Base-by-base conservation (phyloP, 495 filamentous ascomycete species). In the Sporormia fimetaria region DNA sequence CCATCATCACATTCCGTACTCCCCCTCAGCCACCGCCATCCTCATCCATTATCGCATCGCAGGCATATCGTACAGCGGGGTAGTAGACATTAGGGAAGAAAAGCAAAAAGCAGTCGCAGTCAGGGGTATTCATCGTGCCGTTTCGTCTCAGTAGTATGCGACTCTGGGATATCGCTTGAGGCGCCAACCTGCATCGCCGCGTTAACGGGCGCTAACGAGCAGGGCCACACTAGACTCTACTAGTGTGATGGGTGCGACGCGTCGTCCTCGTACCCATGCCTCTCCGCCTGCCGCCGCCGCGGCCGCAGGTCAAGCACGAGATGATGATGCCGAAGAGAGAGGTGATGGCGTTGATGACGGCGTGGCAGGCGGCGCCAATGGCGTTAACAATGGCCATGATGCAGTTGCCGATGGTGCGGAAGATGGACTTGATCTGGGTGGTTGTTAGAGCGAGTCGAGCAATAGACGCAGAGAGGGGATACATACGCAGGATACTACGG, bases 401-500 rank as follows among this genome's bases (percentile, higher is more conserved):
- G 57, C 74, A 78, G 47, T 68, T 67, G 27, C 87, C 88, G 68
- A 96, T 88, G 48, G 86, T 74, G 51, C 69, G 81, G 72, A 90
- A 76, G 66, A 90, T 63, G 62, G 67, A 65, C 59, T 73, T 51
- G 62, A 96, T 78, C 88, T 96, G 57, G 52, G 21, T 31, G 33
- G 16, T 9, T 43, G 43, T 57, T 47, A 57, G 47, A 12, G 18
- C 15, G 24, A 12, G 21, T 22, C 15, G 10, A 16, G 30, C 21
- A 29, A n/a, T 16, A 15, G 34, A 46, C 33, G 34, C 21, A 33
- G 33, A 36, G 25, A 24, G 14, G 40, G 28, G 38, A 18, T 42
- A 79, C 86, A 52, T 87, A 96, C 88, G 55, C 88, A 94, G 63
- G 86, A 94, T 44, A 92, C 73, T 61, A 95, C 83, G 66, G 83